Evolutionary conservation across 331 rosid species (phyloP).

Genomic region (Quercus tomentella): DNA sequence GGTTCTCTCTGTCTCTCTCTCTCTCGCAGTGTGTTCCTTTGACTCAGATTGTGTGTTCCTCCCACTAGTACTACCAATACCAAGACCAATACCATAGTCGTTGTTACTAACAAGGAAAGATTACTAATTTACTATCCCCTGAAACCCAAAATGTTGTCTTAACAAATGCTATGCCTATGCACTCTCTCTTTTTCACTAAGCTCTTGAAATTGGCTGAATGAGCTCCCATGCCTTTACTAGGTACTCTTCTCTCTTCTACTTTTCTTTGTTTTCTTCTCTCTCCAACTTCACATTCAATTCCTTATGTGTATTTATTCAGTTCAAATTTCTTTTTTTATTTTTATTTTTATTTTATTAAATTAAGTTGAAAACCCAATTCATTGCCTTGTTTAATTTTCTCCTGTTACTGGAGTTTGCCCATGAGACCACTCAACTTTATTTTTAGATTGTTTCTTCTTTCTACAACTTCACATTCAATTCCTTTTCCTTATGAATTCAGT

Average conservation of each 20-base stretch:
- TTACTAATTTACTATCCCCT: background rate
- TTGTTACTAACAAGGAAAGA: background rate
- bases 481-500: background rate
- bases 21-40: background rate
- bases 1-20: background rate
- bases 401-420: too few species aligned
- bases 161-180: slow-evolving; percentile 2
- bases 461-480: background rate
- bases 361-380: too few species aligned
- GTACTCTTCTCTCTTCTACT: slow-evolving; percentile 24
- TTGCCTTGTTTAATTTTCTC: too few species aligned
- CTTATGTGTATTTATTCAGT: too few species aligned
- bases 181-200: slow-evolving; percentile 11
- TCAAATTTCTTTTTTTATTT: too few species aligned
- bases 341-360: too few species aligned
- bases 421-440: too few species aligned
- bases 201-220: slow-evolving; percentile 51
- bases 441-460: background rate
- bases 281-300: background rate
- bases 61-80: background rate
- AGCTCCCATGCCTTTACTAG: slow-evolving; percentile 89
- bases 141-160: background rate
- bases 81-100: too few species aligned
- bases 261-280: background rate
- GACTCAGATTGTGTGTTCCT: background rate